A percentile compares a stretch with the other conserved stretches of the same genome.
These are phyloP conservation scores for Curvularia spicifera DNA, from an alignment of 2,329 filamentous ascomycete genomes.

Conservation along the genomic window DNA sequence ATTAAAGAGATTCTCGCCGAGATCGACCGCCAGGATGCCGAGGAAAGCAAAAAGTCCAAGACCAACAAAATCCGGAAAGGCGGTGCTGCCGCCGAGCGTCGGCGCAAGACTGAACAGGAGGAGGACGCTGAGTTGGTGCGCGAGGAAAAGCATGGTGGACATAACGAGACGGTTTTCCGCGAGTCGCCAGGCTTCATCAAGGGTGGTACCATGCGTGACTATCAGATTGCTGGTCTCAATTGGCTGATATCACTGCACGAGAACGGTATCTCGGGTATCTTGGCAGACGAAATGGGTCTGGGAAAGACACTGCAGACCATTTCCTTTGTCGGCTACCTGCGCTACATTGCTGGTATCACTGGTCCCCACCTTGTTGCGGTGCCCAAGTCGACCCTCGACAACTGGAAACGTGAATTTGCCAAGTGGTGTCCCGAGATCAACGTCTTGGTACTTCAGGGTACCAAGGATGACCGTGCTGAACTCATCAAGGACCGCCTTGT, in stretches of 20 bases:
- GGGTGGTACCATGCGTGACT: constrained; percentile 88
- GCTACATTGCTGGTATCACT: constrained; percentile 86
- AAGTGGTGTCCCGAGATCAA: constrained; percentile 96
- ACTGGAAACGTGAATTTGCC: constrained; percentile 95
- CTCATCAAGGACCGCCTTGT: constrained; percentile 91
- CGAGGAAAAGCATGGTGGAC: constrained; percentile 87
- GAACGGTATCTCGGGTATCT: constrained; percentile 96
- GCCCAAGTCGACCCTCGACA: constrained; percentile 96
- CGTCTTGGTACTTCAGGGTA: constrained; percentile 89
- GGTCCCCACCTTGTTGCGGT: constrained; percentile 92
- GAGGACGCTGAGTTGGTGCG: constrained; percentile 88
- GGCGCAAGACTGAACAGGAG: constrained; percentile 92
- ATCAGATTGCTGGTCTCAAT: constrained; percentile 93
- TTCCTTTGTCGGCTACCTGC: constrained; percentile 91
- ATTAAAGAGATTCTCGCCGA: constrained; percentile 93
- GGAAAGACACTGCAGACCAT: constrained; percentile 98
- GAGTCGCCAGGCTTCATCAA: constrained; percentile 92
- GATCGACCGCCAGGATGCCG: constrained; percentile 91
- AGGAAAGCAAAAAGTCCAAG: constrained; percentile 70
- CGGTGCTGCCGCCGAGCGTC: constrained; percentile 77
- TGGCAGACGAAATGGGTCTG: constrained; percentile 98
- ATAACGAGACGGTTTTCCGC: constrained; percentile 81
- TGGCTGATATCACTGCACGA: constrained; percentile 98
- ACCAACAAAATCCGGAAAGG: constrained; percentile 81
- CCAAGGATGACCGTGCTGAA: constrained; percentile 87